A percentile compares a stretch with the other conserved stretches of the same genome.
Evolutionary conservation across 352 stramenopile species (phyloP).

Genomic region (Phytophthora citricola): DNA sequence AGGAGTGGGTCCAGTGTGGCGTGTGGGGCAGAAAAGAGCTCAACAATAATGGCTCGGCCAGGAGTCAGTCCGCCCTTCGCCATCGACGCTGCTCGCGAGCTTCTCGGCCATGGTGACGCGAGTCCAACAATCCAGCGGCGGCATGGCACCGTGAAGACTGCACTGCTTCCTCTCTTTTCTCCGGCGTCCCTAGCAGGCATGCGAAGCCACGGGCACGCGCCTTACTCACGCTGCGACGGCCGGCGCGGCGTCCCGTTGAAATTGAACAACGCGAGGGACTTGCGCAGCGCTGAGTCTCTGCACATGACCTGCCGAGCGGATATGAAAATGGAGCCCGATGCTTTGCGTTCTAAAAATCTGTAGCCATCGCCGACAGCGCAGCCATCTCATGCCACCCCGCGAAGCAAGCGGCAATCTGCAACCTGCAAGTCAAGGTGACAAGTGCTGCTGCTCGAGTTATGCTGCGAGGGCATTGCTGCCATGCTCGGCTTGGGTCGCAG

Average conservation of each 20-base stretch:
- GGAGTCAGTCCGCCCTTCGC: constrained; percentile 8
- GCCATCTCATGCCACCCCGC: neutral
- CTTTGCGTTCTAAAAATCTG: constrained; percentile 18
- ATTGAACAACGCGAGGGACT: constrained; percentile 30
- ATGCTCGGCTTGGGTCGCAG: too few species aligned
- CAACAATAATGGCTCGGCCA: neutral
- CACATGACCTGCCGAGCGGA: constrained; percentile 8
- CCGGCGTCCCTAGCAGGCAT: neutral
- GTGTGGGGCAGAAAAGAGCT: neutral
- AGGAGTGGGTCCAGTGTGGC: too few species aligned
- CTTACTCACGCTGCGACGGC: constrained; percentile 15
- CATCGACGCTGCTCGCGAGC: neutral
- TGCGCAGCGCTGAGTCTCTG: constrained; percentile 3
- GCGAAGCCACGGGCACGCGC: constrained; percentile 7
- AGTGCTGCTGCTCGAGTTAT: too few species aligned
- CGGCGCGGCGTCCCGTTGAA: constrained; percentile 18
- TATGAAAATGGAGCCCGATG: constrained; percentile 13
- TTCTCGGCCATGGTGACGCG: neutral
- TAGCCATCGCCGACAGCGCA: constrained; percentile 3
- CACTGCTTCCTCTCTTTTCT: neutral
- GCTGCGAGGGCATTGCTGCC: too few species aligned
- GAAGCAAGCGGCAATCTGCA: neutral
- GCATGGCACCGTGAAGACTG: too few species aligned
- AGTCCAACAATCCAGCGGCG: constrained; percentile 8
- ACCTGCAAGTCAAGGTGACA: too few species aligned